Conservation (phyloP, 2,329 filamentous ascomycete species). For the Lachnellula cervina region DNA sequence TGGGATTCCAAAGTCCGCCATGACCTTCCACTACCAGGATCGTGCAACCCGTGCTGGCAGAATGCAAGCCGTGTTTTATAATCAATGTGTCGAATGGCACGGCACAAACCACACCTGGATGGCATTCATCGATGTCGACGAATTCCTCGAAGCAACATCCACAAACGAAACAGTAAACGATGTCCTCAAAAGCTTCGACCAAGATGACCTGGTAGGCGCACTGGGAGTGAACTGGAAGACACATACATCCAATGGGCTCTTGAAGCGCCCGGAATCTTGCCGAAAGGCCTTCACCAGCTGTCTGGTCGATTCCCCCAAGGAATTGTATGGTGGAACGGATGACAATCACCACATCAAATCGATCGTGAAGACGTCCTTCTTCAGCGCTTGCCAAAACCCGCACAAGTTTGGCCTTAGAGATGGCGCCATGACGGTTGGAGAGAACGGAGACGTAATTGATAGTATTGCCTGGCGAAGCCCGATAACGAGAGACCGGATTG, state of each 20-base stretch:
- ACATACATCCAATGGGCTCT: constrained; percentile 28
- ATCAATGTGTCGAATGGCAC: constrained; percentile 20
- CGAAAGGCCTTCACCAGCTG: constrained; percentile 31
- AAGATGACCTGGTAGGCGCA: constrained; percentile 26
- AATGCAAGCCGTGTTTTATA: constrained; percentile 22
- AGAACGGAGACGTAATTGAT: constrained; percentile 23
- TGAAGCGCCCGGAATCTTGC: constrained; percentile 22
- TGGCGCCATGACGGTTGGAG: constrained; percentile 24
- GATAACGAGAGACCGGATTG: constrained; percentile 29
- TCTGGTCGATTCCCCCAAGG: constrained; percentile 20
- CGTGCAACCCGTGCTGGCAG: not conserved
- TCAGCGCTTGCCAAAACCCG: constrained; percentile 16
- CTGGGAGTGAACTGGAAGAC: constrained; percentile 32
- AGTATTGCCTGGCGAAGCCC: constrained; percentile 24
- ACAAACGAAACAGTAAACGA: constrained; percentile 23
- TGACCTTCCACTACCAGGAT: constrained; percentile 24
- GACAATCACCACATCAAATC: constrained; percentile 32
- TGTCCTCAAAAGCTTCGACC: constrained; percentile 26
- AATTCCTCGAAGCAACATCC: constrained; percentile 21
- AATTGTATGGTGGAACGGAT: constrained; percentile 10
- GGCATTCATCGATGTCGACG: constrained; percentile 32
- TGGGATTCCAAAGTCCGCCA: constrained; percentile 18
- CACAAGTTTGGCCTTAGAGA: constrained; percentile 23
- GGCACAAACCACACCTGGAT: constrained; percentile 31
- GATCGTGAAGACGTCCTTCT: constrained; percentile 29